Percentiles rank a stretch among this genome's conserved stretches.
Conservation (phyloP, 306 rosid species). For the Castanopsis chinensis region DNA sequence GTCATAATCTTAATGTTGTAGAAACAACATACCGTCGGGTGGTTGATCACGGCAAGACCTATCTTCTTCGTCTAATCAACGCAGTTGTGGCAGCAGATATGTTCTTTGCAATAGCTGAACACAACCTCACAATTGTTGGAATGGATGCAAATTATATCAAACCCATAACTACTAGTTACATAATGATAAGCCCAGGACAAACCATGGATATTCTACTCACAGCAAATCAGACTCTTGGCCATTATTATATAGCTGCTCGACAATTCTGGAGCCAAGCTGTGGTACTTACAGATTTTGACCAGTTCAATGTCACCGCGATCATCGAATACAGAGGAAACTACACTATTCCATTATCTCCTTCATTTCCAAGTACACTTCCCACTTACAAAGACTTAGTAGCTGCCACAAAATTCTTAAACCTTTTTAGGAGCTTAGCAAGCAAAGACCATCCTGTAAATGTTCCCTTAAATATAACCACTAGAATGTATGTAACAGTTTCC, state of each 20-base stretch:
- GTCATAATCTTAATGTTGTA: neutral
- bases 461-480: slow-evolving; percentile 33
- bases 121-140: too few species aligned
- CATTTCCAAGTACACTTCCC: slow-evolving; percentile 23
- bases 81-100: slow-evolving; percentile 25
- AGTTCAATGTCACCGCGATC: slow-evolving; percentile 37
- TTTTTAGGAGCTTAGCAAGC: slow-evolving; percentile 32
- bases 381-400: slow-evolving; percentile 23
- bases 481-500: slow-evolving; percentile 29
- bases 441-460: slow-evolving; percentile 24
- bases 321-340: slow-evolving; percentile 33
- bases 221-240: slow-evolving; percentile 29
- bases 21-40: slow-evolving; percentile 27
- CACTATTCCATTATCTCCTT: slow-evolving; percentile 7
- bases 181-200: too few species aligned
- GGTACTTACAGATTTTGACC: slow-evolving; percentile 11
- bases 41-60: slow-evolving; percentile 38
- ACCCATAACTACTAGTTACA: too few species aligned
- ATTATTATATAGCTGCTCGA: slow-evolving; percentile 47
- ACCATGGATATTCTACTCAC: too few species aligned
- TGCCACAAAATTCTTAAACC: slow-evolving; percentile 16
- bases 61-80: slow-evolving; percentile 41
- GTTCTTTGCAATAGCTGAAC: too few species aligned
- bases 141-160: too few species aligned
- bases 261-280: slow-evolving; percentile 17